These are phyloP conservation scores for Triticum monococcum DNA, from an alignment of 176 grass and related monocot species.

Conservation along the genomic window DNA sequence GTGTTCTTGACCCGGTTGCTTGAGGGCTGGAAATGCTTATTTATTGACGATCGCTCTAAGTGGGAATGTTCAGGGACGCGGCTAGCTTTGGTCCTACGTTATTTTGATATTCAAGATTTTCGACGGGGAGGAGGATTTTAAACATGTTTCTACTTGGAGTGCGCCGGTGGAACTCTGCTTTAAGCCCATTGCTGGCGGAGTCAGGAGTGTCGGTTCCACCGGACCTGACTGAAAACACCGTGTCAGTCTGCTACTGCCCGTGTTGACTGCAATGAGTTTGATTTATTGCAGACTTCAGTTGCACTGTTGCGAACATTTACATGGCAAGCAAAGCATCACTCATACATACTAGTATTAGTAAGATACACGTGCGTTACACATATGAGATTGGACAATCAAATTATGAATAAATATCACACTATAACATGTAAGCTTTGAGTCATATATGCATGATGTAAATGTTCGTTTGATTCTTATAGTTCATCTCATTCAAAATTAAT, in stretches of 20 bases:
- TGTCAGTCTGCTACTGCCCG: not conserved
- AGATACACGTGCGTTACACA: no score
- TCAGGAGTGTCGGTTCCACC: not conserved
- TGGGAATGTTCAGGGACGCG: not conserved
- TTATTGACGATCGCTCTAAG: slow-evolving; percentile 26
- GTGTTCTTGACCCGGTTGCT: slow-evolving; percentile 30
- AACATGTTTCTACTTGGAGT: not conserved
- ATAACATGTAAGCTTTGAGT: no score
- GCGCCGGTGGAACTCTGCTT: not conserved
- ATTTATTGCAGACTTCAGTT: not conserved
- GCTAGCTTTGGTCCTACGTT: not conserved
- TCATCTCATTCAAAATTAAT: no score
- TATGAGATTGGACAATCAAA: no score
- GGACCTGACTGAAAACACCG: not conserved
- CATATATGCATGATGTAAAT: no score
- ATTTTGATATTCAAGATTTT: not conserved
- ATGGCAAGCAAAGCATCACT: not conserved
- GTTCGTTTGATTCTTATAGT: no score
- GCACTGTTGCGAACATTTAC: not conserved
- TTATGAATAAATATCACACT: no score
- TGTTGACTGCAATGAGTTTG: not conserved
- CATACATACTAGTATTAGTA: not conserved
- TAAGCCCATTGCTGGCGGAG: not conserved
- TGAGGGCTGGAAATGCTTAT: slow-evolving; percentile 8
- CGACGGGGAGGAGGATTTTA: not conserved